A percentile compares a stretch with the other conserved stretches of the same genome.
Evolutionary conservation across 768 basidiomycete genomes (phyloP).

Genomic region (Tephrocybe sp.): DNA sequence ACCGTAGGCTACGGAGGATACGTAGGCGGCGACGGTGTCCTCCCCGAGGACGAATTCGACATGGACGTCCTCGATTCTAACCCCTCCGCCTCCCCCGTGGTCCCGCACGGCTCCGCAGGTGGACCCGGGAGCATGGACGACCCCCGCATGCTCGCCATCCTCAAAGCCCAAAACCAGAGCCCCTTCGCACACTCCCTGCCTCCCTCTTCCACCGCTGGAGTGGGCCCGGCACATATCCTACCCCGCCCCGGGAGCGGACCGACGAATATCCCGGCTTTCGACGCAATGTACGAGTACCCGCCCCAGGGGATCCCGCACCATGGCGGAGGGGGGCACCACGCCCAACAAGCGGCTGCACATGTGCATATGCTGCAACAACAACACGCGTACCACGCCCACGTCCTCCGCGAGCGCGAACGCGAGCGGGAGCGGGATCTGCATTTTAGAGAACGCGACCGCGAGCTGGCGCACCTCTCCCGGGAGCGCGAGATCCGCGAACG

Average conservation of each 20-base stretch:
- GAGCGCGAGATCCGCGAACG: constrained; percentile 15
- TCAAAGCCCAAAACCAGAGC: constrained; percentile 18
- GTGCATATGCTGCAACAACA: constrained; percentile 14
- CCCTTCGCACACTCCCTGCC: constrained; percentile 18
- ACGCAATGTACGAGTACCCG: constrained; percentile 20
- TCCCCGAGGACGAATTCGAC: constrained; percentile 19
- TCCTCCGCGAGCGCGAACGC: constrained; percentile 4
- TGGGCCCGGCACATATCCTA: constrained; percentile 17
- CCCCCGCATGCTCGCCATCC: constrained; percentile 20
- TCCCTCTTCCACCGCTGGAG: constrained; percentile 1
- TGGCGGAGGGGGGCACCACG: neutral
- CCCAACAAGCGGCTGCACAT: constrained; percentile 5
- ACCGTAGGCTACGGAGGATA: constrained; percentile 22
- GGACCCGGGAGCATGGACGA: constrained; percentile 35
- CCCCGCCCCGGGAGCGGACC: constrained; percentile 15
- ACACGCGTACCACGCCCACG: constrained; percentile 12
- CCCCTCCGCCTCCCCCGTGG: neutral
- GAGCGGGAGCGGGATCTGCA: constrained; percentile 8
- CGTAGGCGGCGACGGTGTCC: constrained; percentile 18
- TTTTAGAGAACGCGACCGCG: neutral
- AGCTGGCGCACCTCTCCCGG: neutral
- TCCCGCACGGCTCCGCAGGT: constrained; percentile 20
- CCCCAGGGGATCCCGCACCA: constrained; percentile 20
- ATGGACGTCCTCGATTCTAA: constrained; percentile 16
- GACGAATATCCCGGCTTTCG: constrained; percentile 23